phyloP scores from a whole-genome alignment of 768 basidiomycete genomes.

The Boletus vermiculosoides region DNA sequence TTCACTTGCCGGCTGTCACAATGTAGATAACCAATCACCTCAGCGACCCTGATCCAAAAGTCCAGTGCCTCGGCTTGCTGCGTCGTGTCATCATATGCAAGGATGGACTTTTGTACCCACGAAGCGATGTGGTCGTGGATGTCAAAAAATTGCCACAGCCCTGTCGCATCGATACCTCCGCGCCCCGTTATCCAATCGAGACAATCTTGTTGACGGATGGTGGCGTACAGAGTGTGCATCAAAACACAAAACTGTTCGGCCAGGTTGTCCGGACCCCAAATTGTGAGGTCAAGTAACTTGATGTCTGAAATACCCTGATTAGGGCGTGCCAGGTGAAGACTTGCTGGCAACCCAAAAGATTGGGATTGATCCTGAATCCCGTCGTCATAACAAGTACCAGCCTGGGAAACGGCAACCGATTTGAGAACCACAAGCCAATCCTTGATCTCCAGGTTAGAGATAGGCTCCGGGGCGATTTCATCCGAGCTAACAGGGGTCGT shows the following conservation, averaged over 20 bases:
- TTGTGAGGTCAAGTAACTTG: slow-evolving; percentile 33
- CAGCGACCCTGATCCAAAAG: slow-evolving; percentile 76
- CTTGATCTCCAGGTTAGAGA: slow-evolving; percentile 30
- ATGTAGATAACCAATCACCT: slow-evolving; percentile 46
- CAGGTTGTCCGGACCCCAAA: slow-evolving; percentile 61
- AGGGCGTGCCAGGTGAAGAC: not conserved
- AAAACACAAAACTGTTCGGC: slow-evolving; percentile 81
- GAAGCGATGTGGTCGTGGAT: slow-evolving; percentile 60
- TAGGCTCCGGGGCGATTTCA: slow-evolving; percentile 20
- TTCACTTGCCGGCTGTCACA: not conserved
- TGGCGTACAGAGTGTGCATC: slow-evolving; percentile 67
- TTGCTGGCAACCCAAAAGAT: slow-evolving; percentile 25
- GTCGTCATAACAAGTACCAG: slow-evolving; percentile 3
- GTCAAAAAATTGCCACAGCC: slow-evolving; percentile 53
- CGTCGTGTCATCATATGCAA: slow-evolving; percentile 49
- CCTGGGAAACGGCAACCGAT: not conserved
- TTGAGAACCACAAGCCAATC: slow-evolving; percentile 19
- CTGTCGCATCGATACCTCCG: slow-evolving; percentile 39
- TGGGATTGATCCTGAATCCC: not conserved
- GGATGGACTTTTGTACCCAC: slow-evolving; percentile 67
- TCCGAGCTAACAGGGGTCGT: slow-evolving; percentile 38
- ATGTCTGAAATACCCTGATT: not conserved
- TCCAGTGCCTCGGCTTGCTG: slow-evolving; percentile 61
- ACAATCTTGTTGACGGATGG: slow-evolving; percentile 73
- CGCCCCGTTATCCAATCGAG: slow-evolving; percentile 53